Percentiles rank a stretch among this genome's conserved stretches.
phyloP scores from a whole-genome alignment of 805 yeast genomes.

The Metschnikowia drakensbergensis region DNA sequence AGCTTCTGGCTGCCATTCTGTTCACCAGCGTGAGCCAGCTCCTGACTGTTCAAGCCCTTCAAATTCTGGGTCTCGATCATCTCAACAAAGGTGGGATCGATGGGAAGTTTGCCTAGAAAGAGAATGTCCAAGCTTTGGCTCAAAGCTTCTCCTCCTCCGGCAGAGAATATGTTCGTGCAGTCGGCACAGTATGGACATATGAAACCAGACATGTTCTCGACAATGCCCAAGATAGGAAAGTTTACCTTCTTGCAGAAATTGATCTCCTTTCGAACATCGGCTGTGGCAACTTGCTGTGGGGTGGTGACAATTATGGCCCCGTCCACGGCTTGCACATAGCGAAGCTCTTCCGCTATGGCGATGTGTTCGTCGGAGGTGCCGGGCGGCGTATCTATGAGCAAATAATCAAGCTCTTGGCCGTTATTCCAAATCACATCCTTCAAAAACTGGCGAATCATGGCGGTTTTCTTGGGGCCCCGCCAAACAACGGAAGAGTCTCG shows the following conservation, averaged over 20 bases:
- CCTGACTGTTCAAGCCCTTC: background rate
- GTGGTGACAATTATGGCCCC: slow-evolving; percentile 96
- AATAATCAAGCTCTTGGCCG: slow-evolving; percentile 65
- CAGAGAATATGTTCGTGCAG: slow-evolving; percentile 85
- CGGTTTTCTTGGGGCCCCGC: slow-evolving; percentile 98
- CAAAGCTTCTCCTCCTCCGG: slow-evolving; percentile 83
- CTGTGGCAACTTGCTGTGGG: slow-evolving; percentile 89
- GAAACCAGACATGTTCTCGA: slow-evolving; percentile 97
- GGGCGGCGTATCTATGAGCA: slow-evolving; percentile 95
- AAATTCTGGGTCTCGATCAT: slow-evolving; percentile 67
- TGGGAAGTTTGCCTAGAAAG: slow-evolving; percentile 85
- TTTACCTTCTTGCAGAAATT: slow-evolving; percentile 87
- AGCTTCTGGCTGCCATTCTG: background rate
- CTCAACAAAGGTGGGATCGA: slow-evolving; percentile 88
- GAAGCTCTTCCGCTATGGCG: slow-evolving; percentile 87
- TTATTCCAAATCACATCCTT: slow-evolving; percentile 79
- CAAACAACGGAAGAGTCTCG: slow-evolving; percentile 92
- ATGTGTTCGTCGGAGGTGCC: slow-evolving; percentile 99
- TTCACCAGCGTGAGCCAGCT: background rate
- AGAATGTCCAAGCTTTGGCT: slow-evolving; percentile 60
- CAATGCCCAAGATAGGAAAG: slow-evolving; percentile 74
- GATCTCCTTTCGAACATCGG: slow-evolving; percentile 92
- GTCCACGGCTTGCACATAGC: slow-evolving; percentile 62
- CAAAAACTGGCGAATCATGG: slow-evolving; percentile 92
- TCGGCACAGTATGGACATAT: slow-evolving; percentile 93